These are phyloP conservation scores for Tardiomyces blankii DNA, from an alignment of 1,139 yeast genomes.

Conservation along the genomic window DNA sequence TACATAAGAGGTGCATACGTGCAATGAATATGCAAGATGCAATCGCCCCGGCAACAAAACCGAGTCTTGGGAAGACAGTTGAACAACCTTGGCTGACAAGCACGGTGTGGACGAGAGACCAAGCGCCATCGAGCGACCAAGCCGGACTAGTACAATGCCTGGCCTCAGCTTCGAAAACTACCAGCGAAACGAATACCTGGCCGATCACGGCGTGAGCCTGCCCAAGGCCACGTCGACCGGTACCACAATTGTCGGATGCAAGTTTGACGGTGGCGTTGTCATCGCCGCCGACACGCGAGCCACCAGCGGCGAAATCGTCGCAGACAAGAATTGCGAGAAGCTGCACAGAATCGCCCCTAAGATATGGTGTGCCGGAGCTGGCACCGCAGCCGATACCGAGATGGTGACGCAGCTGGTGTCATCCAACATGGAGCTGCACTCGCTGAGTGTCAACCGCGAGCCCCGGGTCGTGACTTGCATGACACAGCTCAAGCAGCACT, in stretches of 20 bases:
- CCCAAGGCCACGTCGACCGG: slow-evolving; percentile 96
- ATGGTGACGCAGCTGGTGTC: slow-evolving; percentile 90
- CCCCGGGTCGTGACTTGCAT: slow-evolving; percentile 93
- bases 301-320: slow-evolving; percentile 90
- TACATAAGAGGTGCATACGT: too few relatives aligned
- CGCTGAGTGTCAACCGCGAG: slow-evolving; percentile 68
- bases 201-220: slow-evolving; percentile 58
- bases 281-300: slow-evolving; percentile 99
- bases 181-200: slow-evolving; percentile 71
- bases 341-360: slow-evolving; percentile 83
- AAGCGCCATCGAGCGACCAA: too few relatives aligned
- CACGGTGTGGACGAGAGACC: too few relatives aligned
- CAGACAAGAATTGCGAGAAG: slow-evolving; percentile 96
- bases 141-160: slow-evolving; percentile 47
- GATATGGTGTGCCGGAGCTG: slow-evolving; percentile 99
- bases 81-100: too few relatives aligned
- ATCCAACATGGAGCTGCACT: slow-evolving; percentile 82
- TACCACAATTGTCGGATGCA: slow-evolving; percentile 95
- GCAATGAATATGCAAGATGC: too few relatives aligned
- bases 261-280: slow-evolving; percentile 85
- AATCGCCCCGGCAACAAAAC: too few relatives aligned
- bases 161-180: slow-evolving; percentile 90
- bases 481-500: slow-evolving; percentile 87
- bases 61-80: too few relatives aligned
- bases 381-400: slow-evolving; percentile 99